A percentile compares a stretch with the other conserved stretches of the same genome.
Evolutionary conservation across 2,329 filamentous ascomycete species (phyloP).

Genomic region (Knufia fluminis): DNA sequence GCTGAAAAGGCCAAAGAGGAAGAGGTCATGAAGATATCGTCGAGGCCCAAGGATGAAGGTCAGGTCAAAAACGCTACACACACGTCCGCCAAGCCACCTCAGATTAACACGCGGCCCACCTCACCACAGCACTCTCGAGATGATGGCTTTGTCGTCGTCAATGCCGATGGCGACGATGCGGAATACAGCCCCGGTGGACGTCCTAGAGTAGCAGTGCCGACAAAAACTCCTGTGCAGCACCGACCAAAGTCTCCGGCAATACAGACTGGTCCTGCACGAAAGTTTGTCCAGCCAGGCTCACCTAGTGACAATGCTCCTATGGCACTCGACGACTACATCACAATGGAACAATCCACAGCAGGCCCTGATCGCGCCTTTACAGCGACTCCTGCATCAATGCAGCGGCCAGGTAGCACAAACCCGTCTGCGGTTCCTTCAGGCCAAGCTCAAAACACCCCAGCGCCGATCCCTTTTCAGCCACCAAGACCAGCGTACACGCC

Average conservation of each 20-base stretch:
- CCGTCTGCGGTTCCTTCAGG: constrained; percentile 9
- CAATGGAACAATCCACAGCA: constrained; percentile 13
- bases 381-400: background rate
- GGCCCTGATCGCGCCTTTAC: background rate
- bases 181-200: constrained; percentile 47
- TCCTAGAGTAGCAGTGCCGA: constrained; percentile 32
- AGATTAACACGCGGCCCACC: background rate
- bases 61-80: background rate
- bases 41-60: background rate
- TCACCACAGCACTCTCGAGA: constrained; percentile 6
- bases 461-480: constrained; percentile 26
- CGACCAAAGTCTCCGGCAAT: background rate
- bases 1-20: constrained; percentile 3
- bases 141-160: constrained; percentile 12
- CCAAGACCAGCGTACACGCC: constrained; percentile 36
- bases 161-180: constrained; percentile 21
- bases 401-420: constrained; percentile 16
- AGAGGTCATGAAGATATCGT: background rate
- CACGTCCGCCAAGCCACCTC: background rate
- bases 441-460: constrained; percentile 11
- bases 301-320: constrained; percentile 23
- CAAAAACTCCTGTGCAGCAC: background rate
- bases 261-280: background rate
- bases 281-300: constrained; percentile 9
- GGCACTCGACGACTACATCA: constrained; percentile 22